A percentile compares a stretch with the other conserved stretches of the same genome.
Evolutionary conservation across 2,329 filamentous ascomycete genomes (phyloP).

Genomic region (Rhynchosporium secalis): DNA sequence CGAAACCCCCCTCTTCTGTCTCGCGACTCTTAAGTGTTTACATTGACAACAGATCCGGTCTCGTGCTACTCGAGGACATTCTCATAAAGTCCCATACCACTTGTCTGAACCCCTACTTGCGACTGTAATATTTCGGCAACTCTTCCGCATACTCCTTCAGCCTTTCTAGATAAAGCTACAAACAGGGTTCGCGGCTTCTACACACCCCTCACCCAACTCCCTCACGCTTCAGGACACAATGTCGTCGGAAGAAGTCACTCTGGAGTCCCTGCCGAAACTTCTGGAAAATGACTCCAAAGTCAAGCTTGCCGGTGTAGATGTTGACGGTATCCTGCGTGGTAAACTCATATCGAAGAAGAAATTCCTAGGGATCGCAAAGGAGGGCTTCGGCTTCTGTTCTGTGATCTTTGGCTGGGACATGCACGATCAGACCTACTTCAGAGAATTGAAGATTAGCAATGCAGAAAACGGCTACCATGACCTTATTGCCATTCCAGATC

Average conservation of each 20-base stretch:
- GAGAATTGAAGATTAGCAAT: slow-evolving; percentile 84
- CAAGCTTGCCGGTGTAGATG: slow-evolving; percentile 85
- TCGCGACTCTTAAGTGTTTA: not conserved
- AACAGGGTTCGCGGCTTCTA: not conserved
- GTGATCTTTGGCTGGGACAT: slow-evolving; percentile 97
- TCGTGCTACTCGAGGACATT: not conserved
- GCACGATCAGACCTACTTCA: slow-evolving; percentile 88
- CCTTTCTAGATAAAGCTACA: no score
- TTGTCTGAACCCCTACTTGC: not conserved
- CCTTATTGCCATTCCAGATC: slow-evolving; percentile 77
- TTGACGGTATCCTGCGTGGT: slow-evolving; percentile 82
- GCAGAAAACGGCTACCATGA: slow-evolving; percentile 88
- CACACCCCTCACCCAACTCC: not conserved
- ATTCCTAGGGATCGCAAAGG: slow-evolving; percentile 77
- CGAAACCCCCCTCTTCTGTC: not conserved
- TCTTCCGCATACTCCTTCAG: not conserved
- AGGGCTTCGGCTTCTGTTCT: slow-evolving; percentile 90
- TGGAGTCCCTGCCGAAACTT: slow-evolving; percentile 63
- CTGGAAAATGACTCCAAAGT: slow-evolving; percentile 73
- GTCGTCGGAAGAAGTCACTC: slow-evolving; percentile 50
- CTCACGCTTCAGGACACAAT: slow-evolving; percentile 23
- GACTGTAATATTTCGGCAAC: no score
- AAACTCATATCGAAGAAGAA: slow-evolving; percentile 93
- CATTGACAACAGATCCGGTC: slow-evolving; percentile 1
- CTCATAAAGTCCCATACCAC: not conserved